phyloP scores from a whole-genome alignment of 805 yeast genomes.

The Monosporozyma siamensis region DNA sequence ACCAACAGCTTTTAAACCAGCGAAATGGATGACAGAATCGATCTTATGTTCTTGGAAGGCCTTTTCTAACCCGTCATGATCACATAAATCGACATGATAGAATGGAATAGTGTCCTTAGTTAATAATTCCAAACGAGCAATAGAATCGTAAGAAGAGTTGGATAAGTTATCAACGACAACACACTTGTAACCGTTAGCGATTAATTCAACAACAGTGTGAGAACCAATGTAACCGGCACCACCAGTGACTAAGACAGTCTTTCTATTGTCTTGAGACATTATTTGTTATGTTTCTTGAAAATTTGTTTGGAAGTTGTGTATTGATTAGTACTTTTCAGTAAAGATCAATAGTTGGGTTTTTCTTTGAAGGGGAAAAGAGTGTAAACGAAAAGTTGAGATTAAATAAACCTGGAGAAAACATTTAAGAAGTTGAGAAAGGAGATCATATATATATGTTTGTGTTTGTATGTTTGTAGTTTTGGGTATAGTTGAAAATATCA shows the following conservation, averaged over 20 bases:
- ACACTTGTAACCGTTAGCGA: conserved; percentile 54
- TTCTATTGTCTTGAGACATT: conserved; percentile 13
- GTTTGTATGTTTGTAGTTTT: no score
- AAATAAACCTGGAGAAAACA: no score
- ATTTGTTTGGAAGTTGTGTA: background rate
- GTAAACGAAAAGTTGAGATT: no score
- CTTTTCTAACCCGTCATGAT: conserved; percentile 37
- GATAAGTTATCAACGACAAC: conserved; percentile 63
- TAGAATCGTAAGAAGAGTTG: conserved; percentile 59
- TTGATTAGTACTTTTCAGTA: background rate
- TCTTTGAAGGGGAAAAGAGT: background rate
- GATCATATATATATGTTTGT: no score
- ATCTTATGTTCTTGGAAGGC: conserved; percentile 44
- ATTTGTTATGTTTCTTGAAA: conserved; percentile 2
- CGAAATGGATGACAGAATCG: conserved; percentile 63
- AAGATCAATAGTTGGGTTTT: background rate
- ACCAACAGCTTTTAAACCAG: conserved; percentile 77
- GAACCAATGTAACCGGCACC: conserved; percentile 87
- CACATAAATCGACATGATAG: conserved; percentile 47
- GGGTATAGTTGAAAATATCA: no score
- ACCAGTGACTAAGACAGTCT: conserved; percentile 60
- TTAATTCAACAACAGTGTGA: conserved; percentile 59
- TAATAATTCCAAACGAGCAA: conserved; percentile 51
- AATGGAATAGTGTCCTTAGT: conserved; percentile 43
- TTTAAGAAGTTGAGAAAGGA: no score